Base-by-base conservation (phyloP, 2,329 filamentous ascomycete species). In the Cercospora sp. region DNA sequence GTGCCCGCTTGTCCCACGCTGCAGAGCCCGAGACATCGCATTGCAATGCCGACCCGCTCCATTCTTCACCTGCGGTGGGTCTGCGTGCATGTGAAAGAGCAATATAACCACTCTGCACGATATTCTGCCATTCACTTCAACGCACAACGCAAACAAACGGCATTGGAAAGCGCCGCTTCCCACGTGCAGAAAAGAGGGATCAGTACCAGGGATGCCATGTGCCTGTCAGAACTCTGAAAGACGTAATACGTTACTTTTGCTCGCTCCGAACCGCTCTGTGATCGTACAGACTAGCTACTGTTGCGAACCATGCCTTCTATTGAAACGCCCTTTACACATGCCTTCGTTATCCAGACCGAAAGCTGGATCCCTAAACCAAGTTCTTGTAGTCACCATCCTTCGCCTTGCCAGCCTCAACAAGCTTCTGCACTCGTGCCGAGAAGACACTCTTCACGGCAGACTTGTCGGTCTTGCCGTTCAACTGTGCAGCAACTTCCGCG, bases 381-480 rank as follows among this genome's bases (percentile, higher is more conserved):
- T 83, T 83, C 86, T 95, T 96, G 74, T 87, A 83, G 71, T 97
- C 94, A 51, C 89, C 90, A 20, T 91, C 91, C 85, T 94, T 94
- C 67, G 95, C 82, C 87, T 96, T 97, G 73, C 94, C 93, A 72
- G 90, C 91, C 59, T 82, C 89, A 68, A 95, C 86, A 39, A 98
- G 87, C 71, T 90, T 87, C 85, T 91, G 88, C 65, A 90, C 89
- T 85, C 97, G 92, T 55, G 85, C 90, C 72, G 83, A 83, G 87
- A 94, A 98, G 64, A 93, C 89, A 65, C 82, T 83, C 88, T 96
- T 97, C 81, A 99, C 94, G 80, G 93, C 92, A 72, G 87, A 88
- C 20, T 89, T 89, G 70, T 94, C 89, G 80, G 92, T 96, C 75
- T 87, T 87, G 55, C 89, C 87, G 76, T 88, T 90, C 68, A 99